Conservation (phyloP, 352 stramenopile genomes). For the Phytophthora capsici region DNA sequence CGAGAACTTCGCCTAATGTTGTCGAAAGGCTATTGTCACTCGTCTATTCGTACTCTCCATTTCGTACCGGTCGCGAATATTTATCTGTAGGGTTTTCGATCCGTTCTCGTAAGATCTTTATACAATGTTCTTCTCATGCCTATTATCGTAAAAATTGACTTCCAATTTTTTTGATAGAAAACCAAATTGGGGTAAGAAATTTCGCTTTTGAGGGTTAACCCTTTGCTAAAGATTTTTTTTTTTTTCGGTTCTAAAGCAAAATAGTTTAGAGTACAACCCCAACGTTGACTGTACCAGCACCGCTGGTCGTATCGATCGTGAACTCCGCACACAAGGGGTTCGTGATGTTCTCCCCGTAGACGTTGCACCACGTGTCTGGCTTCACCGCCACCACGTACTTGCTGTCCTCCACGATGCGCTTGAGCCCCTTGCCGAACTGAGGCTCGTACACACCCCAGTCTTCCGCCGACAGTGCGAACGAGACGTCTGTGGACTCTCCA, state of each 20-base stretch:
- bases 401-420: not conserved
- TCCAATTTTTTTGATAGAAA: no score
- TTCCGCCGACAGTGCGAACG: not conserved
- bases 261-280: not conserved
- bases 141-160: no score
- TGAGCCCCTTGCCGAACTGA: not conserved
- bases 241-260: no score
- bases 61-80: conserved; percentile 2
- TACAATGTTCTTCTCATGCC: no score
- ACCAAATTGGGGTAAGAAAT: no score
- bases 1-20: conserved; percentile 39
- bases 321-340: not conserved
- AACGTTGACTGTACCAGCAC: not conserved
- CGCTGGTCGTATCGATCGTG: not conserved
- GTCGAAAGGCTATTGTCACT: not conserved
- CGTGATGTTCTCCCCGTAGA: not conserved
- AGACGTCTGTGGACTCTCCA: not conserved
- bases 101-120: not conserved
- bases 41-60: conserved; percentile 1
- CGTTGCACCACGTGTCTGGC: not conserved
- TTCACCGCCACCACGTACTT: not conserved
- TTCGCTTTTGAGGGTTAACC: no score
- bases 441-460: not conserved
- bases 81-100: not conserved
- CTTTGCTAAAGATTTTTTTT: no score